Base-by-base conservation (phyloP, 2,329 filamentous ascomycete genomes). In the Epichloe festucae region DNA sequence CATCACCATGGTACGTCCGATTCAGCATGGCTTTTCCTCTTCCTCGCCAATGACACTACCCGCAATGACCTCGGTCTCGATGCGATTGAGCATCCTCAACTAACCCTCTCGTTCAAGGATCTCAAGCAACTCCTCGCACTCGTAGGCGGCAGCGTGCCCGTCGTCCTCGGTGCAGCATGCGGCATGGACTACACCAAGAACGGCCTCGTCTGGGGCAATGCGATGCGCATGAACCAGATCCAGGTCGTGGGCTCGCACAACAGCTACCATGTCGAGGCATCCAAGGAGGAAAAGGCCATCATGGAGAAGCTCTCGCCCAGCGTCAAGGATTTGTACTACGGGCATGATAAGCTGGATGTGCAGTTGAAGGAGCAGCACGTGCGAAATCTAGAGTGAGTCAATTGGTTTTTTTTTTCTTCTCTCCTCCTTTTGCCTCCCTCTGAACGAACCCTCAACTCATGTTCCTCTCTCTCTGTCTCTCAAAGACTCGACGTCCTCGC, bases 181-280 rank as follows among this genome's bases (percentile, higher is more conserved):
- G 8, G 40, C 34, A 45, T 19, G 34, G 47, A 52, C 23, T 60
- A 62, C 55, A 58, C 57, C 34, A 57, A 56, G 40, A 65, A 65
- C 50, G 60, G 60, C 44, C 62, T 67, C 34, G 62, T 54, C 19
- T 68, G 65, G 65, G 58, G 63, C 14, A 42, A 56, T 21, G 52
- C 55, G 15, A 59, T 75, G 48, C 73, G 72, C 48, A 69, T 77
- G 63, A 76, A 76, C 59, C 71, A 76, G 46, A 70, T 76, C 46
- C 73, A 76, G 57, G 68, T 76, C 42, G 62, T 75, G 39, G 73
- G 73, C 55, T 74, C 73, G 0, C 73, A 76, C 59, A 76, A 76
- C 60, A 72, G 68, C 54, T 77, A 76, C 60, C 73, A 77, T 54
- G 64, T 69, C 40, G 73, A 76, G 54, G 62, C 71, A 23, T 63